Percentiles rank a stretch among this genome's conserved stretches.
These are phyloP conservation scores for Solanum tarapatanum DNA, from an alignment of 257 asterid genomes.

Conservation along the genomic window DNA sequence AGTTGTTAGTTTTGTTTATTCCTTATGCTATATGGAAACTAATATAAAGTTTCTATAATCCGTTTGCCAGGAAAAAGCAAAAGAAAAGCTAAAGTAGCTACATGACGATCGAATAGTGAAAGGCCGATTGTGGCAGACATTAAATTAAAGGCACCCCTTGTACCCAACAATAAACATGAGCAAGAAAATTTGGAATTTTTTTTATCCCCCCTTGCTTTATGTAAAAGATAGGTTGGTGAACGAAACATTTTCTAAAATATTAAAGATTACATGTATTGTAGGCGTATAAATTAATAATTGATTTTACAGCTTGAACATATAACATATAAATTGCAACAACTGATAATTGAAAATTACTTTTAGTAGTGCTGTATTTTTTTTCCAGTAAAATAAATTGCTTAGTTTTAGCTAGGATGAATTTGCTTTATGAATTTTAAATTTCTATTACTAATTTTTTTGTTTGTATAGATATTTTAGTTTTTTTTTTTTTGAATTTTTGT, in stretches of 20 bases:
- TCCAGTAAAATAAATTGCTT: not conserved
- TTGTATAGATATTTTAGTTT: not conserved
- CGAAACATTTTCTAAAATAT: not conserved
- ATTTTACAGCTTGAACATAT: not conserved
- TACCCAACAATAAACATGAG: not conserved
- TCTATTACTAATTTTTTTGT: not conserved
- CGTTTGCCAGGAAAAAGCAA: not conserved
- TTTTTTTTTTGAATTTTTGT: not conserved
- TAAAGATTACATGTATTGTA: not conserved
- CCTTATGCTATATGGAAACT: not conserved
- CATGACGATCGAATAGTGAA: not conserved
- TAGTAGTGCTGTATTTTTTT: not conserved
- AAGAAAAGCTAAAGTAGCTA: constrained; percentile 5
- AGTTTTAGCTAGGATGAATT: not conserved
- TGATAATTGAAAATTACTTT: not conserved
- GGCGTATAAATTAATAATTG: not conserved
- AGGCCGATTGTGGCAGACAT: not conserved
- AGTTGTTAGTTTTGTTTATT: not conserved
- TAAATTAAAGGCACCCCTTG: not conserved
- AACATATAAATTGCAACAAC: not conserved
- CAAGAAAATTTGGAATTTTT: not conserved
- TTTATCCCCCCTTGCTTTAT: not conserved
- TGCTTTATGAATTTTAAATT: not conserved
- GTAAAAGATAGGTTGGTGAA: not conserved
- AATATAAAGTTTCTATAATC: not conserved